Base-by-base conservation (phyloP, 1,284 basidiomycete species). In the Agroathelia rolfsii region DNA sequence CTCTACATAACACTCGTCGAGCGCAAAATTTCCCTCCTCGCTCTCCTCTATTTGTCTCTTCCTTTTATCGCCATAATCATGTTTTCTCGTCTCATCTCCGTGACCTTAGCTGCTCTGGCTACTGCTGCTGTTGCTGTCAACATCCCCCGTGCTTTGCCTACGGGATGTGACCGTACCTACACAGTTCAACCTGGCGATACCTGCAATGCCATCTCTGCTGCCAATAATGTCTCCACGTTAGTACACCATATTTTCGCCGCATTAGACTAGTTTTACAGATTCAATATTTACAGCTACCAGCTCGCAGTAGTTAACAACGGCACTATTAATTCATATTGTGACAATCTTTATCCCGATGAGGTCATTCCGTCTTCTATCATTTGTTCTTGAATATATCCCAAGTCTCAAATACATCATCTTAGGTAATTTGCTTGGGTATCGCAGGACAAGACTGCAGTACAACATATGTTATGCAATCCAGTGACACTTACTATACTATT, bases 161-260 rank as follows among this genome's bases (percentile, higher is more conserved):
- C n/a, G n/a, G n/a, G n/a, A n/a, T 69, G 66, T 46, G 48, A 54
- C 11, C 56, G 60, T 28, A 50, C 44, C 32, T 69, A 67, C 46
- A 60, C 51, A 25, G 58, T 69, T 26, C 38, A 53, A 22, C 39
- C 42, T 0, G 62, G 60, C n/a, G 66, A 69, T 44, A 58, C 53
- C 23, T 70, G 67, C 44, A 62, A 69, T 47, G 50, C 43, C 28
- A 67, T 70, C 43, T 65, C 65, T 20, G 53, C 55, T 20, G 52
- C 55, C 22, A 51, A 65, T 24, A 58, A 61, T 35, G 61, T 56
- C 13, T 67, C 65, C 7, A 66, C 64, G 56, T 62, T 30, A 34
- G 42, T 43, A 12, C 14, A 8, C 15, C 12, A n/a, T 13, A 11
- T 23, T 14, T 18, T n/a, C n/a, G 15, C 26, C 29, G n/a, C 15